These are phyloP conservation scores for Aspergillus hiratsukae DNA, from an alignment of 2,329 filamentous ascomycete species.

Conservation along the genomic window DNA sequence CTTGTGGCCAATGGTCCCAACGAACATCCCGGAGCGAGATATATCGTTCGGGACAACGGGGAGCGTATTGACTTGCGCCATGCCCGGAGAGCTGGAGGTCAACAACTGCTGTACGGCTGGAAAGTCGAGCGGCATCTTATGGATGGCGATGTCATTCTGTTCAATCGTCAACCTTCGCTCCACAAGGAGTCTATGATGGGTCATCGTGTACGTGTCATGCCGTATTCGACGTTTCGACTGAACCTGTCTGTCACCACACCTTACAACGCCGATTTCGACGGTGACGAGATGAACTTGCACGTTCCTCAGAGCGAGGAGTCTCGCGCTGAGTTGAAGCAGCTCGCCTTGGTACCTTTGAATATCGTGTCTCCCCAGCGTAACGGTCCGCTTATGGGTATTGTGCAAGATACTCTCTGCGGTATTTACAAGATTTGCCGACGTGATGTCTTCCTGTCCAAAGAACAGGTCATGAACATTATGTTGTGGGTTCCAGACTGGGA, in stretches of 20 bases:
- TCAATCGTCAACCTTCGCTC: constrained; percentile 97
- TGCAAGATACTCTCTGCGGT: constrained; percentile 94
- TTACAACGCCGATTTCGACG: constrained; percentile 99
- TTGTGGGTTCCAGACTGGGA: constrained; percentile 98
- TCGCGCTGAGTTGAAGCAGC: constrained; percentile 84
- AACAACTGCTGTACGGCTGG: constrained; percentile 93
- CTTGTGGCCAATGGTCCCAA: constrained; percentile 92
- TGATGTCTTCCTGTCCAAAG: constrained; percentile 84
- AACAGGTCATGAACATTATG: constrained; percentile 93
- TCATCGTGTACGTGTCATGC: constrained; percentile 95
- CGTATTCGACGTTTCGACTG: constrained; percentile 95
- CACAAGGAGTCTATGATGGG: constrained; percentile 99
- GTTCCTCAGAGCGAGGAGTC: constrained; percentile 97
- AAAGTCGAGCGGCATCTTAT: constrained; percentile 97
- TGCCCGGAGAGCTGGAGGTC: constrained; percentile 73
- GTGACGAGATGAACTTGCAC: constrained; percentile 99
- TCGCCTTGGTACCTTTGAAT: constrained; percentile 97
- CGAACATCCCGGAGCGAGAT: constrained; percentile 92
- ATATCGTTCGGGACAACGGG: constrained; percentile 89
- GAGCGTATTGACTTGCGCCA: constrained; percentile 93
- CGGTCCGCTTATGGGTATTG: constrained; percentile 97
- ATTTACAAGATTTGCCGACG: constrained; percentile 94
- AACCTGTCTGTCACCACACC: constrained; percentile 97
- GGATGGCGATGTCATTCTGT: constrained; percentile 96
- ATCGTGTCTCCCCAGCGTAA: constrained; percentile 98